Evolutionary conservation across 1,284 basidiomycete species (phyloP).

Genomic region (Fomitopsis palustris): DNA sequence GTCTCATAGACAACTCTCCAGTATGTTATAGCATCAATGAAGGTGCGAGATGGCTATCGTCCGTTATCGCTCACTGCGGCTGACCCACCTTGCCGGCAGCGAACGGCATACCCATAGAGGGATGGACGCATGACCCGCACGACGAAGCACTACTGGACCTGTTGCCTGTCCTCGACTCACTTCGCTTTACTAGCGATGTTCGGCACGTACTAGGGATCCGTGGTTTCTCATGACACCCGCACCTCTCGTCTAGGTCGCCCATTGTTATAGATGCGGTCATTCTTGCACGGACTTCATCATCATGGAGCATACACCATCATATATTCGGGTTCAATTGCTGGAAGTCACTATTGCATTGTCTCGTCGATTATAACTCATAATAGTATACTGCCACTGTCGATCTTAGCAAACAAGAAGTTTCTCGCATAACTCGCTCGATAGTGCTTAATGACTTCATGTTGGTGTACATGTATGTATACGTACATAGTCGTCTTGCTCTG

Average conservation of each 20-base stretch:
- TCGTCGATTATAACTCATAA: constrained; percentile 3
- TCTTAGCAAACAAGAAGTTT: constrained; percentile 1
- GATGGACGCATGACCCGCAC: constrained; percentile 96
- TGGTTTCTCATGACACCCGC: constrained; percentile 39
- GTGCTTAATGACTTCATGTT: constrained; percentile 11
- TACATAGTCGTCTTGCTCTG: constrained; percentile 14
- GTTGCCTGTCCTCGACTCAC: constrained; percentile 90
- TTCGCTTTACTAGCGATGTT: constrained; percentile 95
- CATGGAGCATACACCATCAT: neutral
- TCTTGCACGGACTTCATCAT: constrained; percentile 10
- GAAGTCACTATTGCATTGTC: constrained; percentile 8
- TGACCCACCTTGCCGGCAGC: constrained; percentile 37
- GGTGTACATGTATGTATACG: constrained; percentile 19
- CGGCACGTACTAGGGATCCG: constrained; percentile 88
- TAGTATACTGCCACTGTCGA: constrained; percentile 3
- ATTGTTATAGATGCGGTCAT: constrained; percentile 1
- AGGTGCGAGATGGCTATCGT: constrained; percentile 48
- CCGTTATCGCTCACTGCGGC: neutral
- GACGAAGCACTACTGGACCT: constrained; percentile 97
- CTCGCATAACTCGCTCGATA: constrained; percentile 13
- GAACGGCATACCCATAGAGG: constrained; percentile 98
- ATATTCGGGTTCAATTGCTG: neutral
- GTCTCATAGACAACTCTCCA: constrained; percentile 96
- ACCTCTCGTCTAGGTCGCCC: neutral
- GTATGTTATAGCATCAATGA: constrained; percentile 91